Conservation (phyloP, 441 rosid species). For the Eutrema salsugineum region DNA sequence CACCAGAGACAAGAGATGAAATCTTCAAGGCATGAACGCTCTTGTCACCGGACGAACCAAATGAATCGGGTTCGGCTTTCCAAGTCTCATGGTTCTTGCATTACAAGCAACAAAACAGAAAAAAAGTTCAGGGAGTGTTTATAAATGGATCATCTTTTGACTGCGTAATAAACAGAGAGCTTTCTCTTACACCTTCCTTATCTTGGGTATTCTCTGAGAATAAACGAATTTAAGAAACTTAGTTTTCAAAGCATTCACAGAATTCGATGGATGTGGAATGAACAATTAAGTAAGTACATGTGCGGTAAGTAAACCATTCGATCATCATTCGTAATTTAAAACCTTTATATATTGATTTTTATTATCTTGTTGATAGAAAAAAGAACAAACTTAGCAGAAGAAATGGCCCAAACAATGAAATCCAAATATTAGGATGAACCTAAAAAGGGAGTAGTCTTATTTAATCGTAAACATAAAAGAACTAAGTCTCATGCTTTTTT, state of each 20-base stretch:
- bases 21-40: slow-evolving; percentile 15
- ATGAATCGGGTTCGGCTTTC: slow-evolving; percentile 8
- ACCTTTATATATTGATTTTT: background rate
- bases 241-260: background rate
- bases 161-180: too few relatives aligned
- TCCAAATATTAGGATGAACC: slow-evolving; percentile 19
- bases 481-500: background rate
- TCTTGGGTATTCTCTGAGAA: background rate
- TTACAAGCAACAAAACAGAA: background rate
- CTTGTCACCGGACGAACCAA: slow-evolving; percentile 18
- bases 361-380: background rate
- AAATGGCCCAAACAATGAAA: slow-evolving; percentile 4
- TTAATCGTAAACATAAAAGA: slow-evolving; percentile 12
- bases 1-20: background rate
- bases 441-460: slow-evolving; percentile 19
- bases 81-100: background rate
- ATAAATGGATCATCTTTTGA: too few relatives aligned
- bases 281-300: background rate
- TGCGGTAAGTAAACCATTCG: background rate
- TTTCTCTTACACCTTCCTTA: background rate
- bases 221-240: background rate
- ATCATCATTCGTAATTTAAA: background rate
- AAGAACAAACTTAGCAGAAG: background rate
- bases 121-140: too few relatives aligned
- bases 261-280: background rate